phyloP scores from a whole-genome alignment of 441 rosid species.

The Aleurites moluccanus region DNA sequence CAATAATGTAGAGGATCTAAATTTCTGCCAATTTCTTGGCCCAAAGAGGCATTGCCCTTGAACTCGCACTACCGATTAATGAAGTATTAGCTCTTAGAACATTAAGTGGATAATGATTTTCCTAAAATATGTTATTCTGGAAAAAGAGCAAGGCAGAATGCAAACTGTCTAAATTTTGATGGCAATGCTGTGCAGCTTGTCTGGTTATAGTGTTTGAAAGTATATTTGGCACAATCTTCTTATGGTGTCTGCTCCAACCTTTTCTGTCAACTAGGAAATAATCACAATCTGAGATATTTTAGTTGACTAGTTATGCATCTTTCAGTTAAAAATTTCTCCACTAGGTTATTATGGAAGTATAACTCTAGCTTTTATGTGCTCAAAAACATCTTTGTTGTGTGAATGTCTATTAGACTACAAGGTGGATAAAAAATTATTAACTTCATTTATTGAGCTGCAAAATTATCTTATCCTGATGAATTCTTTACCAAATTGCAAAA shows the following conservation, averaged over 20 bases:
- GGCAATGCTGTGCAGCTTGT: not conserved
- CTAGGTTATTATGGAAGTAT: slow-evolving; percentile 2
- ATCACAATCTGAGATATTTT: not conserved
- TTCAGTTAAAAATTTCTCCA: not conserved
- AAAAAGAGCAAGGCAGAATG: not conserved
- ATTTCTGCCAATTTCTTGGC: no score
- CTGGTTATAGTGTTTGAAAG: not conserved
- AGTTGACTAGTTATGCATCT: not conserved
- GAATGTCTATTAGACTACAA: not conserved
- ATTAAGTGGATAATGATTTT: no score
- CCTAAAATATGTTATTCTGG: no score
- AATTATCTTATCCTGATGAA: not conserved
- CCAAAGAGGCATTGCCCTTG: no score
- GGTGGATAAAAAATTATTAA: not conserved
- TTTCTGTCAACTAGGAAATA: not conserved
- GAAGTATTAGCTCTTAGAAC: no score
- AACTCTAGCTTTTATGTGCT: not conserved
- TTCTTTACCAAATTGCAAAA: not conserved
- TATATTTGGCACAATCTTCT: not conserved
- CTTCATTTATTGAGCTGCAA: not conserved
- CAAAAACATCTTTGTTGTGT: no score
- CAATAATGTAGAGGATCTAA: no score
- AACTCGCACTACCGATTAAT: no score
- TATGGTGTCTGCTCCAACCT: not conserved
- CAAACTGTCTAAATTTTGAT: not conserved